Conservation (phyloP, 2,329 filamentous ascomycete genomes). For the Knoxdaviesia capensis region DNA sequence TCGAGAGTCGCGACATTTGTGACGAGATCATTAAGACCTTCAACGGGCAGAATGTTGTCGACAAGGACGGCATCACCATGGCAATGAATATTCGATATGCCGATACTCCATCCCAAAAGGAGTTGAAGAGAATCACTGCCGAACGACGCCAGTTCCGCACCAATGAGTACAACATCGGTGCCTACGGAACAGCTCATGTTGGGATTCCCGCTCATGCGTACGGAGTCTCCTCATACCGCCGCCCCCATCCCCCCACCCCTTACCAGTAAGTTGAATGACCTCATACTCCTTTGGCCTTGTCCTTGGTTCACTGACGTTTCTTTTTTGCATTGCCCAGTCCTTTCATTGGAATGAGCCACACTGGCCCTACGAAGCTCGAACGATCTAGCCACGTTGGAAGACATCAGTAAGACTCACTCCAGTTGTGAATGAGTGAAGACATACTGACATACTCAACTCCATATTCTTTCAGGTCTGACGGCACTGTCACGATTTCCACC, state of each 20-base stretch:
- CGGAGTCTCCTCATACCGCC: conserved; percentile 12
- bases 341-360: too few species aligned
- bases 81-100: conserved; percentile 90
- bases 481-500: conserved; percentile 13
- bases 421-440: conserved; percentile 9
- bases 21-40: conserved; percentile 76
- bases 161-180: conserved; percentile 74
- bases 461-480: conserved; percentile 18
- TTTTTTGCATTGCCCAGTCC: background rate
- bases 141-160: conserved; percentile 90
- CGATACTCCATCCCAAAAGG: conserved; percentile 90
- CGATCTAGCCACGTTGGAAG: too few species aligned
- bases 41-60: conserved; percentile 58
- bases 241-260: conserved; percentile 12
- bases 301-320: background rate
- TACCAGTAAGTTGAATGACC: conserved; percentile 1
- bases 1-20: conserved; percentile 74
- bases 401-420: conserved; percentile 3
- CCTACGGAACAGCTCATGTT: conserved; percentile 42
- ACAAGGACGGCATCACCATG: conserved; percentile 39
- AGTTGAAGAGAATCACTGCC: conserved; percentile 87
- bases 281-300: background rate
- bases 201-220: conserved; percentile 19
- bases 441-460: conserved; percentile 13
- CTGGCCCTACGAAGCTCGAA: too few species aligned